phyloP scores from a whole-genome alignment of 495 filamentous ascomycete genomes.

The Pseudomonodictys pantanalensis region DNA sequence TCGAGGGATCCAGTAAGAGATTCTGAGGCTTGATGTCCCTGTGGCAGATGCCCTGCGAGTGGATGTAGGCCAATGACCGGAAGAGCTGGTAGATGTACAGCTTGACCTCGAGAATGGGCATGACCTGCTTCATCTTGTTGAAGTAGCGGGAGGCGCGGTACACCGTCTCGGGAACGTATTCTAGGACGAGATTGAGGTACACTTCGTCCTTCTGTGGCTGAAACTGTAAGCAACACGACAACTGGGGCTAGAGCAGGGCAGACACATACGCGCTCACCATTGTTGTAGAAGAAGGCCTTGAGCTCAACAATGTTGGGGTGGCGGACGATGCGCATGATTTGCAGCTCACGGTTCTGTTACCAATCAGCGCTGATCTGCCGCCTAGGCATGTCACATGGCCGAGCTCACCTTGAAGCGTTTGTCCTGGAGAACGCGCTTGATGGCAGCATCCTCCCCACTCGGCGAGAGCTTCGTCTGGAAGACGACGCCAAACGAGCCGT shows the following conservation, averaged over 20 bases:
- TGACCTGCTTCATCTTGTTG: constrained; percentile 99
- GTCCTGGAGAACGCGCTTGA: constrained; percentile 97
- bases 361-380: constrained; percentile 40
- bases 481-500: constrained; percentile 97
- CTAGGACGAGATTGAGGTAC: constrained; percentile 95
- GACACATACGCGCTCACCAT: constrained; percentile 79
- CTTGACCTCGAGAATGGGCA: constrained; percentile 98
- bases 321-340: constrained; percentile 98
- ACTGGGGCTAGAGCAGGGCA: constrained; percentile 25
- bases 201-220: constrained; percentile 75
- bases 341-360: constrained; percentile 88
- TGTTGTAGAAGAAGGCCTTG: constrained; percentile 99
- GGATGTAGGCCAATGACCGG: constrained; percentile 95
- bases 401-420: constrained; percentile 91
- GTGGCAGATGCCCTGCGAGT: constrained; percentile 98
- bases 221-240: constrained; percentile 18
- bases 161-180: constrained; percentile 97
- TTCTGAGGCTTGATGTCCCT: constrained; percentile 99
- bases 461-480: constrained; percentile 98
- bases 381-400: constrained; percentile 5
- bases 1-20: constrained; percentile 83
- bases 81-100: constrained; percentile 99
- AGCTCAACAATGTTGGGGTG: constrained; percentile 98
- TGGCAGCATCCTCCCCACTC: constrained; percentile 94
- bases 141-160: constrained; percentile 98